Evolutionary conservation across 2,329 filamentous ascomycete genomes (phyloP).

Genomic region (Clarireedia hainanense): DNA sequence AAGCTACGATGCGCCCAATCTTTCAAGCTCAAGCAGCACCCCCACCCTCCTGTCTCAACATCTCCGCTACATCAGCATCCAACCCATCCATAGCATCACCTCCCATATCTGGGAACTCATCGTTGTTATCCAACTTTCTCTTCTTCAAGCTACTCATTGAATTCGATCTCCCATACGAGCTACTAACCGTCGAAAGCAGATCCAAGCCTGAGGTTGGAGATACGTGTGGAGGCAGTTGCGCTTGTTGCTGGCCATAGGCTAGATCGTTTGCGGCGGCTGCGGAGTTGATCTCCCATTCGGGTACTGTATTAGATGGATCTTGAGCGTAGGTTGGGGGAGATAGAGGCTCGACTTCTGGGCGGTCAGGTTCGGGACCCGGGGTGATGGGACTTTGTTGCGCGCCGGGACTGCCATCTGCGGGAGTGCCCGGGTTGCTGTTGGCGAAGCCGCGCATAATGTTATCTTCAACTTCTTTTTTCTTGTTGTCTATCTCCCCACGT

Average conservation of each 20-base stretch:
- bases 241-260: neutral
- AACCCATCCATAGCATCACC: slow-evolving; percentile 47
- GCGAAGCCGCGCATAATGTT: slow-evolving; percentile 80
- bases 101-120: slow-evolving; percentile 38
- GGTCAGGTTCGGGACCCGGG: slow-evolving; percentile 51
- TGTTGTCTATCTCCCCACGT: slow-evolving; percentile 65
- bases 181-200: slow-evolving; percentile 32
- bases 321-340: slow-evolving; percentile 66
- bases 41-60: slow-evolving; percentile 36
- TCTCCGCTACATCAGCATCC: slow-evolving; percentile 53
- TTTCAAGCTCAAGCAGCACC: neutral
- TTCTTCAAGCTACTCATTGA: slow-evolving; percentile 33
- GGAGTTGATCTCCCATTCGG: slow-evolving; percentile 31
- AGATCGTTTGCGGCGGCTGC: slow-evolving; percentile 20
- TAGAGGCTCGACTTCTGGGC: slow-evolving; percentile 77
- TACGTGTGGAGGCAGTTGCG: slow-evolving; percentile 12
- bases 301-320: slow-evolving; percentile 27
- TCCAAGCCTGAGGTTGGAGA: slow-evolving; percentile 29
- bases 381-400: slow-evolving; percentile 32
- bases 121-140: slow-evolving; percentile 40
- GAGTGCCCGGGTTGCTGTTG: slow-evolving; percentile 43
- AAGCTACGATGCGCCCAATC: no score
- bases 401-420: slow-evolving; percentile 35
- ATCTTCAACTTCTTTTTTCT: slow-evolving; percentile 84
- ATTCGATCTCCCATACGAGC: slow-evolving; percentile 26